phyloP scores from a whole-genome alignment of 257 asterid species.

The Plantago ovata region DNA sequence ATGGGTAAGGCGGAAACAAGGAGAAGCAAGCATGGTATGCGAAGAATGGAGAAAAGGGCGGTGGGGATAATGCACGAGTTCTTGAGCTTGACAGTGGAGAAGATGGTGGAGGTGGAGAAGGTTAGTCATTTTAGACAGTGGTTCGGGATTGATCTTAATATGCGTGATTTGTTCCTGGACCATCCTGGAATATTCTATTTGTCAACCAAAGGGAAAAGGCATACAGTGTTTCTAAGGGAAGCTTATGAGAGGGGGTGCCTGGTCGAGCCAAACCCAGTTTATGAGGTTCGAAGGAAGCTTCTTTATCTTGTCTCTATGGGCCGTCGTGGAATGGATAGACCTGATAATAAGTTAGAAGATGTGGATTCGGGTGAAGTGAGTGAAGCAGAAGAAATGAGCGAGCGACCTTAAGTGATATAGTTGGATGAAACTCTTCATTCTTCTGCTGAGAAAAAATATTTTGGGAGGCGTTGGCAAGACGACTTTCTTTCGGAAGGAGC shows the following conservation, averaged over 20 bases:
- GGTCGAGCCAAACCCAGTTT: slow-evolving; percentile 68
- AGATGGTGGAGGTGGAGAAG: slow-evolving; percentile 95
- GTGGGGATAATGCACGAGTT: slow-evolving; percentile 88
- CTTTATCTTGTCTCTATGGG: slow-evolving; percentile 72
- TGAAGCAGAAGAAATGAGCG: slow-evolving; percentile 27
- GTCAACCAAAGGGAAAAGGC: slow-evolving; percentile 83
- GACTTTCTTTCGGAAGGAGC: slow-evolving; percentile 5
- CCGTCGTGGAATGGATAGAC: slow-evolving; percentile 56
- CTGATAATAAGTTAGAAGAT: slow-evolving; percentile 22
- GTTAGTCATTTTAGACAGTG: slow-evolving; percentile 86
- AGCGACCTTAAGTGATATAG: slow-evolving; percentile 24
- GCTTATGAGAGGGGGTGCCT: slow-evolving; percentile 86
- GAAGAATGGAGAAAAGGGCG: slow-evolving; percentile 77
- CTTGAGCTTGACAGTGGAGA: slow-evolving; percentile 89
- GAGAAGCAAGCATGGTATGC: slow-evolving; percentile 37
- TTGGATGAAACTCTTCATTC: slow-evolving; percentile 11
- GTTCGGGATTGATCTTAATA: slow-evolving; percentile 79
- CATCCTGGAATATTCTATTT: slow-evolving; percentile 87
- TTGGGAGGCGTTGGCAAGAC: slow-evolving; percentile 8
- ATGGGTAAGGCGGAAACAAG: slow-evolving; percentile 34
- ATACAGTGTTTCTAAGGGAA: slow-evolving; percentile 80
- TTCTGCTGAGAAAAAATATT: neutral
- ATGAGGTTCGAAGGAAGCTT: slow-evolving; percentile 79
- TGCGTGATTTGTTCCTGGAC: slow-evolving; percentile 79
- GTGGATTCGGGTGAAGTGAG: slow-evolving; percentile 31